Percentiles rank a stretch among this genome's conserved stretches.
phyloP scores from a whole-genome alignment of 2,329 filamentous ascomycete species.

The Dendryphion nanum region DNA sequence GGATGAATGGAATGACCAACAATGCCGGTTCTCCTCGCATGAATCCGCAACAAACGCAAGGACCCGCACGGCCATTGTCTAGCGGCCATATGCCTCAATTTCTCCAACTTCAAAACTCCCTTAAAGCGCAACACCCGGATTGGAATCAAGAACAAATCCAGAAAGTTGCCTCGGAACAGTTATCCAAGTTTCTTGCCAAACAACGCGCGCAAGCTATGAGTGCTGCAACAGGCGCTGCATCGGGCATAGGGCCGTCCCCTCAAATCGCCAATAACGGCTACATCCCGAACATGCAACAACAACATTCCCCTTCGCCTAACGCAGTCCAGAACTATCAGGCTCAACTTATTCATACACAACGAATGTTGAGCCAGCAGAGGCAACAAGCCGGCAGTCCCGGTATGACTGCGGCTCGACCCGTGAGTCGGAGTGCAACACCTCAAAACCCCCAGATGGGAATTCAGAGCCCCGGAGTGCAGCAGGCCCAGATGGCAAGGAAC shows the following conservation, averaged over 20 bases:
- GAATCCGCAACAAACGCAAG: constrained; percentile 31
- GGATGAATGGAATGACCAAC: constrained; percentile 34
- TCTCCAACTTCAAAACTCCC: constrained; percentile 27
- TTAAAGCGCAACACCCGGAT: constrained; percentile 37
- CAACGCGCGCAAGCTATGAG: constrained; percentile 38
- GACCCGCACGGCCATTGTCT: constrained; percentile 25
- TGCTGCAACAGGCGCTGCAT: constrained; percentile 30
- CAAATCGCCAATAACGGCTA: constrained; percentile 37
- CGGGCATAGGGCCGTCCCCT: constrained; percentile 27
- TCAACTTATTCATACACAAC: constrained; percentile 38
- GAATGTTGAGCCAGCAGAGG: constrained; percentile 34
- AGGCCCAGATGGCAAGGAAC: constrained; percentile 24
- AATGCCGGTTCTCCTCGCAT: constrained; percentile 35
- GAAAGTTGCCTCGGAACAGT: constrained; percentile 35
- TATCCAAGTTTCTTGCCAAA: constrained; percentile 29
- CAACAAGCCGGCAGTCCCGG: constrained; percentile 33
- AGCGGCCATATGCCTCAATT: constrained; percentile 36
- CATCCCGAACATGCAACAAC: constrained; percentile 23
- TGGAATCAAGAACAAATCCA: constrained; percentile 34
- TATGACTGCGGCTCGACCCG: constrained; percentile 25
- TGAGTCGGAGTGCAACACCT: constrained; percentile 39
- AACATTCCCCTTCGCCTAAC: constrained; percentile 29
- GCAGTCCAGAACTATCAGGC: constrained; percentile 37
- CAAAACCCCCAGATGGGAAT: constrained; percentile 30
- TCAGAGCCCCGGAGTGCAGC: constrained; percentile 33